These are phyloP conservation scores for Fusarium pininemorale DNA, from an alignment of 2,329 filamentous ascomycete species.

Conservation along the genomic window DNA sequence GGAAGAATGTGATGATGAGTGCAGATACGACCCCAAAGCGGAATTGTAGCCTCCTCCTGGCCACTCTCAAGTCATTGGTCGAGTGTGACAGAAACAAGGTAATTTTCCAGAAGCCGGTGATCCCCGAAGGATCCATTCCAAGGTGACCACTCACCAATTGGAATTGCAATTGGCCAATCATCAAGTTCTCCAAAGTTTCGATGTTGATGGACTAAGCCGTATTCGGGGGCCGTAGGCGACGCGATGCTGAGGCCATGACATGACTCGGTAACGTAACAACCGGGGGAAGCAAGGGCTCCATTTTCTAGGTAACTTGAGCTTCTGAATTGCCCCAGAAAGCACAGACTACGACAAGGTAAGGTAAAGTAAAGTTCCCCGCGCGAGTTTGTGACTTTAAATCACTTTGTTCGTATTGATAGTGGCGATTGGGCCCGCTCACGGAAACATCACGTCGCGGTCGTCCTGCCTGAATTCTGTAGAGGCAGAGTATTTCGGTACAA, in stretches of 20 bases:
- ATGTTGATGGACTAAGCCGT: background rate
- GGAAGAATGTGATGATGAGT: background rate
- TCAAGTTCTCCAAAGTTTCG: background rate
- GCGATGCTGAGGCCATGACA: slow-evolving; percentile 3
- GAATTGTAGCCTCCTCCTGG: slow-evolving; percentile 5
- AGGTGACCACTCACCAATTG: background rate
- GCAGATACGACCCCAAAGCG: background rate
- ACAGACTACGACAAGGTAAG: background rate
- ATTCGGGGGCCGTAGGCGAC: slow-evolving; percentile 8
- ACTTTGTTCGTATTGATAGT: background rate
- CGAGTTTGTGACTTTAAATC: background rate
- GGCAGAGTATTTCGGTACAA: background rate
- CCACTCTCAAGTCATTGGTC: background rate
- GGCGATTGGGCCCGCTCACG: background rate
- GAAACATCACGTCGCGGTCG: background rate
- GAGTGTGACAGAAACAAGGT: background rate
- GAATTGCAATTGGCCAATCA: background rate
- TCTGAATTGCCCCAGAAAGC: slow-evolving; percentile 5
- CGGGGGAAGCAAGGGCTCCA: background rate
- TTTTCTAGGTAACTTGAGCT: background rate
- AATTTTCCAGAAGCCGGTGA: slow-evolving; percentile 13
- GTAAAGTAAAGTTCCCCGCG: too few relatives aligned
- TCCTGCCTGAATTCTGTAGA: background rate
- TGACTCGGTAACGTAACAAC: slow-evolving; percentile 13
- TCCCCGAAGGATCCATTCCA: slow-evolving; percentile 6